Conservation (phyloP, 441 rosid species). For the Pelargonium exstipulatum region DNA sequence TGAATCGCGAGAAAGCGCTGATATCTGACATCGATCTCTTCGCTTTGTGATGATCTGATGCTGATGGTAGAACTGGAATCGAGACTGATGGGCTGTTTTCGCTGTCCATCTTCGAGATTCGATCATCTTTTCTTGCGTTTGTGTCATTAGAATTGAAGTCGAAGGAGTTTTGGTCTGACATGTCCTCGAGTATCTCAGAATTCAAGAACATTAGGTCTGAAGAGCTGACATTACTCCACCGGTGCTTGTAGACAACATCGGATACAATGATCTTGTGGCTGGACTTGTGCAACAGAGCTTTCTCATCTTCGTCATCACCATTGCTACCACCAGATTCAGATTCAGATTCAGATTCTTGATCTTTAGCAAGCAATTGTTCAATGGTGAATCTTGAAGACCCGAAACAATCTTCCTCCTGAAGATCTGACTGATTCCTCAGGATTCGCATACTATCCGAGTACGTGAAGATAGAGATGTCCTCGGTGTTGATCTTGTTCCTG, state of each 20-base stretch:
- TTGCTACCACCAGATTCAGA: neutral
- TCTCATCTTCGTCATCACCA: conserved; percentile 18
- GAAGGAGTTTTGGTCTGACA: conserved; percentile 49
- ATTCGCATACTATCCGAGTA: conserved; percentile 54
- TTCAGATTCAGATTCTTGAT: conserved; percentile 11
- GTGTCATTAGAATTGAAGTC: conserved; percentile 18
- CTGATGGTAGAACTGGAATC: conserved; percentile 25
- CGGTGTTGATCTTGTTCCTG: conserved; percentile 45
- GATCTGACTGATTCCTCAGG: conserved; percentile 40
- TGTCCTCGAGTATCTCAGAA: conserved; percentile 53
- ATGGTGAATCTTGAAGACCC: conserved; percentile 62
- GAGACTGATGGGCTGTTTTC: conserved; percentile 35
- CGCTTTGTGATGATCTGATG: conserved; percentile 17
- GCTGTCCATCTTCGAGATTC: conserved; percentile 32
- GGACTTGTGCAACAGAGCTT: conserved; percentile 38
- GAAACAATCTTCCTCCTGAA: conserved; percentile 36
- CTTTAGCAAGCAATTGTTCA: conserved; percentile 23
- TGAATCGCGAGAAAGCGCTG: conserved; percentile 48
- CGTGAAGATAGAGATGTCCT: conserved; percentile 39
- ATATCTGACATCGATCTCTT: conserved; percentile 81
- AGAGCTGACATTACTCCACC: conserved; percentile 88
- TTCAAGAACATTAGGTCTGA: conserved; percentile 75
- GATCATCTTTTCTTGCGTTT: conserved; percentile 22
- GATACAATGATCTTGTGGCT: conserved; percentile 64
- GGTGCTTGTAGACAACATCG: conserved; percentile 51